These are phyloP conservation scores for Malus hybrid DNA, from an alignment of 331 rosid genomes.

Conservation along the genomic window DNA sequence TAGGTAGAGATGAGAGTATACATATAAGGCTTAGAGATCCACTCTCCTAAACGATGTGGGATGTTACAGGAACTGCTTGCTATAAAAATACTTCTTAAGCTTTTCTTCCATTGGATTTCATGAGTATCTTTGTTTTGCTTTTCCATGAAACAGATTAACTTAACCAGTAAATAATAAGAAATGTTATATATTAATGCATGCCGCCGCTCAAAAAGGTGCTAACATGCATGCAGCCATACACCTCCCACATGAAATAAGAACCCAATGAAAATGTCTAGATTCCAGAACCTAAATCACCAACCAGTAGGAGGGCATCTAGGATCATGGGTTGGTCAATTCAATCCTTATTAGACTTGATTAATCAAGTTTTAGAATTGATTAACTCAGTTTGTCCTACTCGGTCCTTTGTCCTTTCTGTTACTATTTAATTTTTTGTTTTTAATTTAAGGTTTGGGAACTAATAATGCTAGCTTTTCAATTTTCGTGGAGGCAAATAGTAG, in stretches of 20 bases:
- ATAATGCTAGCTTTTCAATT: too few species aligned
- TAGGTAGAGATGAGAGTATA: too few species aligned
- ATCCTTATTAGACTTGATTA: not conserved
- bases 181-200: conserved; percentile 5
- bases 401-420: not conserved
- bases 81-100: conserved; percentile 7
- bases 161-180: not conserved
- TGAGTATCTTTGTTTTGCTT: conserved; percentile 5
- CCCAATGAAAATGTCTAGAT: not conserved
- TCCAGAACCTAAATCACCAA: not conserved
- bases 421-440: not conserved
- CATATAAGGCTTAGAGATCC: too few species aligned
- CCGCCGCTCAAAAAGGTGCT: conserved; percentile 1
- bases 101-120: conserved; percentile 12
- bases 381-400: conserved; percentile 1
- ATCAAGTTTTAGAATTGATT: not conserved
- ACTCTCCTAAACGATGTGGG: too few species aligned
- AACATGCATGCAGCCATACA: not conserved
- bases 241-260: not conserved
- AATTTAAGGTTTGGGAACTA: not conserved
- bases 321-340: not conserved
- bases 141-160: not conserved
- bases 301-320: conserved; percentile 1
- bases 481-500: not conserved
- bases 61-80: conserved; percentile 5